A percentile compares a stretch with the other conserved stretches of the same genome.
Evolutionary conservation across 148 eudicot genomes (phyloP).

Genomic region (Amaranthus hypochondriacus): DNA sequence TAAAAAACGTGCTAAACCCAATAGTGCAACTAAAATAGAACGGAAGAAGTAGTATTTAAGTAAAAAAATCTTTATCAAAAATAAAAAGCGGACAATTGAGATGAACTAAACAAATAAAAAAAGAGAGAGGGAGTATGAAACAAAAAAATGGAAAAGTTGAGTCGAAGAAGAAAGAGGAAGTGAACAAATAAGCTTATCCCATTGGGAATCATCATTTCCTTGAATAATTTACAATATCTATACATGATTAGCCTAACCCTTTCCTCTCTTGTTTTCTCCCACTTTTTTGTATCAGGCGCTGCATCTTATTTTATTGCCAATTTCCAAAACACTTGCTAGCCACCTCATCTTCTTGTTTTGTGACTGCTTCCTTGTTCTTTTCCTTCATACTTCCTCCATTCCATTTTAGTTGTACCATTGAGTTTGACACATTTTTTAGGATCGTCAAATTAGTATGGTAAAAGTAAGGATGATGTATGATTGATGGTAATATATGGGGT

Average conservation of each 20-base stretch:
- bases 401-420: too few species aligned
- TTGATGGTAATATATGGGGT: too few species aligned
- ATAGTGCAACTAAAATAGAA: too few species aligned
- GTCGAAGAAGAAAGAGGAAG: background rate
- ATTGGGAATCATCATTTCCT: constrained; percentile 27
- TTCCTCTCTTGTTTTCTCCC: constrained; percentile 11
- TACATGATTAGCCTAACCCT: background rate
- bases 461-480: too few species aligned
- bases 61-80: too few species aligned
- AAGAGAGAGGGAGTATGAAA: too few species aligned
- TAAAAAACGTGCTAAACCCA: too few species aligned
- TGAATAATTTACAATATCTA: constrained; percentile 29
- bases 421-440: too few species aligned
- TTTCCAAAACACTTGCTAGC: background rate
- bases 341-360: constrained; percentile 5
- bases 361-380: background rate
- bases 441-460: too few species aligned
- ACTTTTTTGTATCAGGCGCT: constrained; percentile 20
- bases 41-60: too few species aligned
- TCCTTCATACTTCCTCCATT: background rate
- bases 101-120: too few species aligned
- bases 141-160: background rate
- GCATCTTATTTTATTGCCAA: background rate
- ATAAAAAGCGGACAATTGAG: too few species aligned
- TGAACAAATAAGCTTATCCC: constrained; percentile 7